These are phyloP conservation scores for Cladosporium sp. DNA, from an alignment of 2,329 filamentous ascomycete species.

Conservation along the genomic window DNA sequence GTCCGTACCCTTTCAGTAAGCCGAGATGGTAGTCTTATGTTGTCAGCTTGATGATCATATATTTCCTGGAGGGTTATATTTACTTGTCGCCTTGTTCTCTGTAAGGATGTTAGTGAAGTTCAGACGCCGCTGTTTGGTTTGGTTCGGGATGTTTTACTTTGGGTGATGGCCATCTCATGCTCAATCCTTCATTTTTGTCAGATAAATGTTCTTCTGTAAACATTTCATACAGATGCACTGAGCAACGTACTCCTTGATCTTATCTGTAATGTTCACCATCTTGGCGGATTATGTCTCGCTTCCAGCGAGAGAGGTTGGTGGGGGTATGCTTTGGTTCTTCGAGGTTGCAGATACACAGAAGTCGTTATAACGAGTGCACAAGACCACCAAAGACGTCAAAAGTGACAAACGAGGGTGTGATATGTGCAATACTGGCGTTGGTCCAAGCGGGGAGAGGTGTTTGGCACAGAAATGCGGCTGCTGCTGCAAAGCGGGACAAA, in stretches of 20 bases:
- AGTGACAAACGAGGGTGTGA: neutral
- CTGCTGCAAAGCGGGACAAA: conserved; percentile 7
- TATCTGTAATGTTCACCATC: conserved; percentile 99
- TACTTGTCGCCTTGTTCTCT: conserved; percentile 99
- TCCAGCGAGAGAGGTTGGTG: neutral
- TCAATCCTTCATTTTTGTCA: conserved; percentile 72
- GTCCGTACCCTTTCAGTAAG: conserved; percentile 83
- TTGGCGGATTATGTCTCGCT: conserved; percentile 33
- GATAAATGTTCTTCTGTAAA: neutral
- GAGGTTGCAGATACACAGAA: neutral
- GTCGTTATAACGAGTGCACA: neutral
- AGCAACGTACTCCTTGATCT: conserved; percentile 89
- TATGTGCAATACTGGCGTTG: conserved; percentile 4
- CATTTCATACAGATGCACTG: neutral
- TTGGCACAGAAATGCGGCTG: conserved; percentile 4
- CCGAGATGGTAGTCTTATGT: conserved; percentile 91
- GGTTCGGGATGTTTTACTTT: conserved; percentile 66
- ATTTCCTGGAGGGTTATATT: conserved; percentile 33
- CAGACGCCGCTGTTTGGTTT: neutral
- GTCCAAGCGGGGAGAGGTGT: conserved; percentile 1
- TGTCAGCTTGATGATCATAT: conserved; percentile 35
- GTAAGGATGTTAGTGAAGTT: conserved; percentile 38
- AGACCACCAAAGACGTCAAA: neutral
- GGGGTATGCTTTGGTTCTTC: neutral
- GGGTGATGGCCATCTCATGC: conserved; percentile 98